Evolutionary conservation across 345 rosid species (phyloP).

Genomic region (Chamaenerion angustifolium): DNA sequence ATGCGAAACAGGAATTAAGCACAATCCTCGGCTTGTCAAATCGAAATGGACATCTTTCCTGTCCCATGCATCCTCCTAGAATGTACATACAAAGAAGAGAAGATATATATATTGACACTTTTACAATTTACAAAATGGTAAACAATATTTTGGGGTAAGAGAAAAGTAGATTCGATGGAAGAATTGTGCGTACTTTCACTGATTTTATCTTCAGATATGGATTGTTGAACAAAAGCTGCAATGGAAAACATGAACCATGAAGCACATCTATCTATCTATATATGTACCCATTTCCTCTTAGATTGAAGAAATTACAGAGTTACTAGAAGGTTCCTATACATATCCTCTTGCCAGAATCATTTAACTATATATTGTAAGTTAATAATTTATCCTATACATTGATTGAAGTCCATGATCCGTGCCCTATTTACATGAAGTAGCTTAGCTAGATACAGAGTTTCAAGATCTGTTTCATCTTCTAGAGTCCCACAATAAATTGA

Average conservation of each 20-base stretch:
- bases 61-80: constrained; percentile 64
- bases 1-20: constrained; percentile 62
- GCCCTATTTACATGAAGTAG: no score
- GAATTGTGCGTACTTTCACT: constrained; percentile 28
- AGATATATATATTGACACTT: no score
- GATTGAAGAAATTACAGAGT: no score
- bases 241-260: background rate
- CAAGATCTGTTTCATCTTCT: no score
- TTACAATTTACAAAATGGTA: background rate
- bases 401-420: no score
- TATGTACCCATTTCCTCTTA: background rate
- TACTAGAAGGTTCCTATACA: no score
- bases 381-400: no score
- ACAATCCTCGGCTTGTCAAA: constrained; percentile 63
- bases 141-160: background rate
- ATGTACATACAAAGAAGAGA: background rate
- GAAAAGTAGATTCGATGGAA: no score
- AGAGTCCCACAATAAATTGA: no score
- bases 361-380: no score
- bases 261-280: background rate
- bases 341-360: no score
- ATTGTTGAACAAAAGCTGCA: constrained; percentile 52
- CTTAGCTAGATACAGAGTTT: no score
- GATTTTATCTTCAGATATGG: constrained; percentile 64
- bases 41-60: constrained; percentile 39